phyloP scores from a whole-genome alignment of 139 green algal species.

The Chlorella sp. region DNA sequence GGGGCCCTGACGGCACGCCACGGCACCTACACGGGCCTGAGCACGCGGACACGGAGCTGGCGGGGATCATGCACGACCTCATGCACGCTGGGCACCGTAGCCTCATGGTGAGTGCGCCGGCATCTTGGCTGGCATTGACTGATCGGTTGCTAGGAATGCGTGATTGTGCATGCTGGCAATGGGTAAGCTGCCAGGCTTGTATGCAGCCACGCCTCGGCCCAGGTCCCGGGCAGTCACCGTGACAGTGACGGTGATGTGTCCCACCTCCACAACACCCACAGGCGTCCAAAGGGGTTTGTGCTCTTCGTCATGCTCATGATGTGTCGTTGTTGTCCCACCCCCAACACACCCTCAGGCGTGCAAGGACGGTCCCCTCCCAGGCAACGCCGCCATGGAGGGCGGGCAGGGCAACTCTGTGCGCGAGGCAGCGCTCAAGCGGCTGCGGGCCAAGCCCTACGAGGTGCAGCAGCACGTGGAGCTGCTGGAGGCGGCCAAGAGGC shows the following conservation, averaged over 20 bases:
- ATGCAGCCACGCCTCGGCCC: no score
- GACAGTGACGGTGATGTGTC: no score
- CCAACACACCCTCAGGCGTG: not conserved
- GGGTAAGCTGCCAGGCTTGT: no score
- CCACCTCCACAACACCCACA: no score
- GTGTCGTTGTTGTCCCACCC: no score
- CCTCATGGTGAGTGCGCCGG: not conserved
- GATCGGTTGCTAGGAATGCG: no score
- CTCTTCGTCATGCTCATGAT: no score
- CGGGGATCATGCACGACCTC: conserved; percentile 20
- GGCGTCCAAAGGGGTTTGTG: no score
- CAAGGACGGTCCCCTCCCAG: conserved; percentile 16
- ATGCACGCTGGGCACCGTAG: not conserved
- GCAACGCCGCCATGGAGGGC: not conserved
- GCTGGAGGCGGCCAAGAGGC: conserved; percentile 16
- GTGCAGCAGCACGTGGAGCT: conserved; percentile 22
- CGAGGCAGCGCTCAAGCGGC: conserved; percentile 14
- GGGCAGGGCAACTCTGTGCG: not conserved
- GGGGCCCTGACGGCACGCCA: not conserved
- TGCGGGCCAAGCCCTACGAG: conserved; percentile 14
- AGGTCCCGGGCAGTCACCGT: no score
- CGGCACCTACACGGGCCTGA: conserved; percentile 8
- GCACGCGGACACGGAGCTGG: conserved; percentile 20
- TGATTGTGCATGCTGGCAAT: no score
- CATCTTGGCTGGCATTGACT: no score